These are phyloP conservation scores for Polytrichum formosum DNA, from an alignment of 225 moss, liverwort and hornwort species.

Conservation along the genomic window DNA sequence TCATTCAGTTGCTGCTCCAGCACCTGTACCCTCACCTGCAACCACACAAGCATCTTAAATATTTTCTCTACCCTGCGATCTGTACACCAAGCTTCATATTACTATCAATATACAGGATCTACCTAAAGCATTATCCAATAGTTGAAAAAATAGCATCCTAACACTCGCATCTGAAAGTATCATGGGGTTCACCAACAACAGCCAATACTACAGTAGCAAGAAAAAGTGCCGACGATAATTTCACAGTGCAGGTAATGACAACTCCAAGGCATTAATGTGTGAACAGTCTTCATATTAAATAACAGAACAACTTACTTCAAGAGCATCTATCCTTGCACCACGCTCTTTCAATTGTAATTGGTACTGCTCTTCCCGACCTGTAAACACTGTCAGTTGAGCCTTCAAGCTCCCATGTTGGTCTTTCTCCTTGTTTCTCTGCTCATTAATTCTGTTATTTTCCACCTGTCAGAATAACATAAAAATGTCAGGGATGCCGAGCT, in stretches of 20 bases:
- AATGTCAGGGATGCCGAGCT: neutral
- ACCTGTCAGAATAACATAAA: slow-evolving; percentile 19
- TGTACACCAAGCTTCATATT: no score
- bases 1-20: slow-evolving; percentile 68
- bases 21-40: slow-evolving; percentile 59
- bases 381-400: slow-evolving; percentile 36
- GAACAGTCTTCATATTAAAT: no score
- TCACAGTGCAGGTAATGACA: no score
- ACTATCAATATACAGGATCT: no score
- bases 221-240: no score
- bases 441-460: slow-evolving; percentile 47
- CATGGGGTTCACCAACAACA: no score
- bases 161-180: no score
- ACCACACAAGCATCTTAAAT: slow-evolving; percentile 17
- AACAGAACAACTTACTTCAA: slow-evolving; percentile 33
- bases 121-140: no score
- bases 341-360: slow-evolving; percentile 54
- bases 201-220: no score
- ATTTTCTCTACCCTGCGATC: neutral
- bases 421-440: slow-evolving; percentile 40
- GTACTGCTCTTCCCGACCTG: slow-evolving; percentile 52
- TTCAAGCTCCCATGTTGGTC: slow-evolving; percentile 37
- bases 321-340: slow-evolving; percentile 48
- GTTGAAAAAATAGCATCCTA: no score
- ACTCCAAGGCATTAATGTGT: no score